Conservation (phyloP, 495 filamentous ascomycete species). For the Xylaria bambusicola region DNA sequence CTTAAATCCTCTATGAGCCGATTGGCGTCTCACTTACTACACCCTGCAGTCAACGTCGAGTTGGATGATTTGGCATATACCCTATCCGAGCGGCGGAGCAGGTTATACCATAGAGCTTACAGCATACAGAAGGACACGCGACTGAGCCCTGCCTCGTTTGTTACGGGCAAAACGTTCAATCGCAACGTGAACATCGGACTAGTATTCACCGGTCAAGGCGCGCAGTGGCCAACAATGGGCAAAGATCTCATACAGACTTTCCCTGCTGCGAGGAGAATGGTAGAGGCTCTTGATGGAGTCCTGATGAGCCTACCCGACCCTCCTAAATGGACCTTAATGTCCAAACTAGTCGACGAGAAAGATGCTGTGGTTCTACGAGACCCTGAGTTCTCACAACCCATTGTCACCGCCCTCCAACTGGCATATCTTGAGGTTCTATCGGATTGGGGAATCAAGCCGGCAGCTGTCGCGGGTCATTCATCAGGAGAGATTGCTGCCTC, state of each 20-base stretch:
- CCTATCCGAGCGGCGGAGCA: conserved; percentile 23
- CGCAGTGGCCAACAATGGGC: conserved; percentile 30
- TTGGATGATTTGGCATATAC: conserved; percentile 19
- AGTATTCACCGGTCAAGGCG: conserved; percentile 29
- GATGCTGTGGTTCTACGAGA: background rate
- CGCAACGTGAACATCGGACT: conserved; percentile 29
- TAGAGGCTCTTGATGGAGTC: background rate
- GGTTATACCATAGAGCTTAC: conserved; percentile 12
- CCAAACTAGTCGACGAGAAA: background rate
- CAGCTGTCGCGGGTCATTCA: conserved; percentile 42
- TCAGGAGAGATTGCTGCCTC: conserved; percentile 48
- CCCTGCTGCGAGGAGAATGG: background rate
- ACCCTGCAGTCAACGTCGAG: conserved; percentile 25
- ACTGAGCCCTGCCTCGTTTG: background rate
- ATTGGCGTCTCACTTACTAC: conserved; percentile 22
- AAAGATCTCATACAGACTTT: conserved; percentile 9
- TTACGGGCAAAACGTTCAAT: conserved; percentile 14
- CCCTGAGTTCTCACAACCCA: background rate
- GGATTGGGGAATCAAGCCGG: conserved; percentile 35
- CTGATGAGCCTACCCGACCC: background rate
- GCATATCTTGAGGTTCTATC: conserved; percentile 11
- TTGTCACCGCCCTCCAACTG: background rate
- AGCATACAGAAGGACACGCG: background rate
- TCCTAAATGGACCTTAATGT: background rate
- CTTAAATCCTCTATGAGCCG: conserved; percentile 10